Conservation (phyloP, 257 asterid species). For the Jaltomata sinuosa region DNA sequence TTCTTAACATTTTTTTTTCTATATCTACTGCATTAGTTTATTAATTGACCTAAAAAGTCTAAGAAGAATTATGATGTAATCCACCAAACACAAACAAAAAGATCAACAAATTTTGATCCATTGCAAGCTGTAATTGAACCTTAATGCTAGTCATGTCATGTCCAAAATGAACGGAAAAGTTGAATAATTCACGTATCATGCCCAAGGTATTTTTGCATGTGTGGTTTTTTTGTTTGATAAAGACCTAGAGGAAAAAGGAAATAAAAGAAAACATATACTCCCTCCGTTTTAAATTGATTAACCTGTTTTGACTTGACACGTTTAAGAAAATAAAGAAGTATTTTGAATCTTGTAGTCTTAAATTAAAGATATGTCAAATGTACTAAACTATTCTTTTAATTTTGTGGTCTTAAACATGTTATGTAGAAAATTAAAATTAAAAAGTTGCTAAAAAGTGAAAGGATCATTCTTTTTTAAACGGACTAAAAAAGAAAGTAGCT, state of each 20-base stretch:
- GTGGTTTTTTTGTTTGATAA: background rate
- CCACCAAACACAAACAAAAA: background rate
- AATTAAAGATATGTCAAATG: too few relatives aligned
- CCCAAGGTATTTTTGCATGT: background rate
- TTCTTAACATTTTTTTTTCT: background rate
- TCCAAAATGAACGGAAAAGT: background rate
- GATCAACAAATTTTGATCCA: background rate
- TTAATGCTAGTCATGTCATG: background rate
- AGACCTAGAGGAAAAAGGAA: background rate
- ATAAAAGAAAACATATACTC: too few relatives aligned
- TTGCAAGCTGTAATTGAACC: background rate
- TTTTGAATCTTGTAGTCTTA: too few relatives aligned
- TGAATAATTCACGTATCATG: background rate
- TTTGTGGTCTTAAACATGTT: too few relatives aligned
- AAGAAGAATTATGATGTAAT: background rate
- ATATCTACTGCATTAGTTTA: background rate
- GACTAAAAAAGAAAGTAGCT: too few relatives aligned
- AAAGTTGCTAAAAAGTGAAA: too few relatives aligned
- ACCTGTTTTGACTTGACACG: too few relatives aligned
- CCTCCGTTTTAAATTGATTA: too few relatives aligned
- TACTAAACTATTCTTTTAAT: too few relatives aligned
- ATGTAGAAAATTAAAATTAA: too few relatives aligned
- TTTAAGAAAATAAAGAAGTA: too few relatives aligned
- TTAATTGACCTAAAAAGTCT: background rate
- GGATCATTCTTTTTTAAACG: too few relatives aligned